Evolutionary conservation across 768 basidiomycete species (phyloP).

Genomic region (Termitomyces titanicus): DNA sequence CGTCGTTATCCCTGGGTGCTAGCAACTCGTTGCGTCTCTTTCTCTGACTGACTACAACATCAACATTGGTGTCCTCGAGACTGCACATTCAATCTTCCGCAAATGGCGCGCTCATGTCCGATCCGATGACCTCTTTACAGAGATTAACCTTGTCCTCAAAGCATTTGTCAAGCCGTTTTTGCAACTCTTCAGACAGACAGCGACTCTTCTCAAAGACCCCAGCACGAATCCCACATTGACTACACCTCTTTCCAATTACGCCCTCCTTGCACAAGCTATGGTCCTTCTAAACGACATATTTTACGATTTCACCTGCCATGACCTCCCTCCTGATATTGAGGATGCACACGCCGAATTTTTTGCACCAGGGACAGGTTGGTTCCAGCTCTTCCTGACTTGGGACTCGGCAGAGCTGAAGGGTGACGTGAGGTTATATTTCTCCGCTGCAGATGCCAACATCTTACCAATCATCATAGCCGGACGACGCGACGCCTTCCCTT

Average conservation of each 20-base stretch:
- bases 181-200: slow-evolving; percentile 72
- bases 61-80: slow-evolving; percentile 89
- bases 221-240: slow-evolving; percentile 30
- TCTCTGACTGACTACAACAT: slow-evolving; percentile 77
- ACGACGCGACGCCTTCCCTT: slow-evolving; percentile 81
- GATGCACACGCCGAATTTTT: slow-evolving; percentile 86
- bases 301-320: slow-evolving; percentile 93
- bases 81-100: slow-evolving; percentile 93
- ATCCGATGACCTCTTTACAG: slow-evolving; percentile 80
- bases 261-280: slow-evolving; percentile 67
- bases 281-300: slow-evolving; percentile 81
- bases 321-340: slow-evolving; percentile 92
- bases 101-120: slow-evolving; percentile 92
- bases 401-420: slow-evolving; percentile 63
- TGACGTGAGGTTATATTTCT: slow-evolving; percentile 50
- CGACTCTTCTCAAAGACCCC: slow-evolving; percentile 40
- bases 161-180: slow-evolving; percentile 86
- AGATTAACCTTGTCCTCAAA: slow-evolving; percentile 86
- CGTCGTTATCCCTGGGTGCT: neutral
- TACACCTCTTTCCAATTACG: slow-evolving; percentile 35
- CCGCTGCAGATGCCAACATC: slow-evolving; percentile 6
- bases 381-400: slow-evolving; percentile 81
- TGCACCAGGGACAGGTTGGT: slow-evolving; percentile 60
- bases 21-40: slow-evolving; percentile 89
- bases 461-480: slow-evolving; percentile 44